These are phyloP conservation scores for Stachybotrys chlorohalonatus DNA, from an alignment of 2,329 filamentous ascomycete species.

Conservation along the genomic window DNA sequence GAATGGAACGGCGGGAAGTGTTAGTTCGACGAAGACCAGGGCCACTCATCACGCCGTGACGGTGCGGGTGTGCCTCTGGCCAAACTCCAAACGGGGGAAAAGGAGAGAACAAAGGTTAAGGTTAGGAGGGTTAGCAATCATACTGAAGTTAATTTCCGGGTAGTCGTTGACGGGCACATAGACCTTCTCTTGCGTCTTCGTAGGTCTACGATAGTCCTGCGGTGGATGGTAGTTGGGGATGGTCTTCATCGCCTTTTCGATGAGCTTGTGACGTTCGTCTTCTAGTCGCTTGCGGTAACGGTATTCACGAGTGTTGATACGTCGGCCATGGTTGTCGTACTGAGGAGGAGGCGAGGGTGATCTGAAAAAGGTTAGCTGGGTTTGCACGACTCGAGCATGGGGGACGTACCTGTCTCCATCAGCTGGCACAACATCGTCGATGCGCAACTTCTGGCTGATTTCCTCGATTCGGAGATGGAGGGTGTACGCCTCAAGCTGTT, in stretches of 20 bases:
- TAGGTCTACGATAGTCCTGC: conserved; percentile 95
- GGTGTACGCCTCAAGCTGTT: conserved; percentile 96
- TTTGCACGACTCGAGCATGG: not conserved
- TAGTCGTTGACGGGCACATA: conserved; percentile 99
- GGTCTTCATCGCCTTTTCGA: conserved; percentile 98
- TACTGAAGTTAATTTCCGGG: conserved; percentile 99
- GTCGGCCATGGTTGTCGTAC: conserved; percentile 98
- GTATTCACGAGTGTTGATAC: conserved; percentile 98
- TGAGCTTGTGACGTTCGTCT: conserved; percentile 96
- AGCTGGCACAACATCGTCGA: conserved; percentile 96
- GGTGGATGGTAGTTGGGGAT: conserved; percentile 99
- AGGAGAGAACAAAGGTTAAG: conserved; percentile 43
- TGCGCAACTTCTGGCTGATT: conserved; percentile 97
- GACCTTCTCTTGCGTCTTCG: conserved; percentile 99
- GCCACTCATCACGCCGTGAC: conserved; percentile 19
- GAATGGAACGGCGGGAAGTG: conserved; percentile 20
- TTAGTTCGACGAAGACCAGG: conserved; percentile 24
- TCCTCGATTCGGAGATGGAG: conserved; percentile 96
- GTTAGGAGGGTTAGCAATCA: conserved; percentile 98
- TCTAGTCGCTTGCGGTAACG: conserved; percentile 97
- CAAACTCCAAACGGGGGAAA: conserved; percentile 32
- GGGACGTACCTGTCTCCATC: conserved; percentile 79
- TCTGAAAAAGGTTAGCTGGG: conserved; percentile 36
- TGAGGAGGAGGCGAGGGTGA: conserved; percentile 93
- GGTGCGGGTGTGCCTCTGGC: conserved; percentile 28